Conservation (phyloP, 306 rosid genomes). For the Sicyos baderoa region DNA sequence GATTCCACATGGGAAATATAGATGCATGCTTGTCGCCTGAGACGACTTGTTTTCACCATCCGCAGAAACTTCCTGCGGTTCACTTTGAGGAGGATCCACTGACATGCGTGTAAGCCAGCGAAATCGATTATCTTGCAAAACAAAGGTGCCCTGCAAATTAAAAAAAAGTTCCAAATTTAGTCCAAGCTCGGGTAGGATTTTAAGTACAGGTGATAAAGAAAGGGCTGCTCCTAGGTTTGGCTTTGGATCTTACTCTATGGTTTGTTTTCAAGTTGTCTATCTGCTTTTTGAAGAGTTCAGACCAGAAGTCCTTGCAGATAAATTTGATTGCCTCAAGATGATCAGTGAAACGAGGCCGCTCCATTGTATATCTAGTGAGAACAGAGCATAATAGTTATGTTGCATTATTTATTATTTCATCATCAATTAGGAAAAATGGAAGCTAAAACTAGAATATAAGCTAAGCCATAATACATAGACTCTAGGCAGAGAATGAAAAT, state of each 20-base stretch:
- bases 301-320: slow-evolving; percentile 98
- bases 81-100: slow-evolving; percentile 51
- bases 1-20: slow-evolving; percentile 91
- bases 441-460: neutral
- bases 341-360: slow-evolving; percentile 86
- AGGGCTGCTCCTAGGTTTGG: slow-evolving; percentile 9
- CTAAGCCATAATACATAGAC: neutral
- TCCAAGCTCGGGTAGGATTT: slow-evolving; percentile 6
- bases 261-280: slow-evolving; percentile 96
- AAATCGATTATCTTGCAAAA: slow-evolving; percentile 83
- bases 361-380: slow-evolving; percentile 70
- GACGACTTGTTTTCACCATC: slow-evolving; percentile 53
- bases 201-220: neutral
- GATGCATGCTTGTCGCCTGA: slow-evolving; percentile 79
- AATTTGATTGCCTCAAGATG: slow-evolving; percentile 94
- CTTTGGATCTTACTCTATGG: slow-evolving; percentile 51
- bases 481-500: neutral
- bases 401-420: neutral
- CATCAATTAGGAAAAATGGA: neutral
- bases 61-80: slow-evolving; percentile 41
- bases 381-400: neutral
- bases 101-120: slow-evolving; percentile 88
- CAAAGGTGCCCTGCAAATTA: slow-evolving; percentile 73
- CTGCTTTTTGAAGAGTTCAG: slow-evolving; percentile 96
- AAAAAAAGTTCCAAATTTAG: neutral